Conservation (phyloP, 352 stramenopile species). For the Thalassiosira hispida region DNA sequence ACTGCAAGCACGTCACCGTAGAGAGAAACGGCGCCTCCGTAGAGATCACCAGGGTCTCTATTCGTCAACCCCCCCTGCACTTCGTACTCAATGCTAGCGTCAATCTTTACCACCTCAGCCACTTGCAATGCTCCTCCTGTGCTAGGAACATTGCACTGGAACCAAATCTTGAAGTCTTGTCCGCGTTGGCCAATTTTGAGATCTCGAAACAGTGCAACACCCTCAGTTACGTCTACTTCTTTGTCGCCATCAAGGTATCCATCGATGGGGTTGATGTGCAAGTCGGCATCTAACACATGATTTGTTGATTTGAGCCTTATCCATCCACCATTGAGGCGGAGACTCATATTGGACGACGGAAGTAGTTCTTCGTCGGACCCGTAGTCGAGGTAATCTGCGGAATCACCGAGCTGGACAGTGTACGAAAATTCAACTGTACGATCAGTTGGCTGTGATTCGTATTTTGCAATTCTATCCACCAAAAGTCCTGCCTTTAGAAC, state of each 20-base stretch:
- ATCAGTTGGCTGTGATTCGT: constrained; percentile 53
- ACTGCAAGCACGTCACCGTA: constrained; percentile 50
- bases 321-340: constrained; percentile 58
- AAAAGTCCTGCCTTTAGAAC: constrained; percentile 47
- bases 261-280: constrained; percentile 66
- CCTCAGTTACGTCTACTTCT: constrained; percentile 39
- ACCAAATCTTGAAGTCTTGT: constrained; percentile 69
- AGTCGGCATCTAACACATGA: constrained; percentile 61
- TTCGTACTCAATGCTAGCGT: constrained; percentile 68
- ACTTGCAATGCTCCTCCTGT: constrained; percentile 41
- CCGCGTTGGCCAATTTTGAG: constrained; percentile 68
- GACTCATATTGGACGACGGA: constrained; percentile 50
- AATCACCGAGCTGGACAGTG: constrained; percentile 63
- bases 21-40: constrained; percentile 61
- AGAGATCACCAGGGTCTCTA: constrained; percentile 61
- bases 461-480: constrained; percentile 58
- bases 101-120: constrained; percentile 51
- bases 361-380: constrained; percentile 54
- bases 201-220: constrained; percentile 56
- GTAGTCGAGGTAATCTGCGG: constrained; percentile 59
- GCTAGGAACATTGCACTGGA: constrained; percentile 31
- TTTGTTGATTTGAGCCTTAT: constrained; percentile 46
- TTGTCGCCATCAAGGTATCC: constrained; percentile 58
- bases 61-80: constrained; percentile 54
- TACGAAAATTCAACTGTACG: constrained; percentile 61